Percentiles rank a stretch among this genome's conserved stretches.
Conservation (phyloP, 495 filamentous ascomycete species). For the Penicillium lividum region DNA sequence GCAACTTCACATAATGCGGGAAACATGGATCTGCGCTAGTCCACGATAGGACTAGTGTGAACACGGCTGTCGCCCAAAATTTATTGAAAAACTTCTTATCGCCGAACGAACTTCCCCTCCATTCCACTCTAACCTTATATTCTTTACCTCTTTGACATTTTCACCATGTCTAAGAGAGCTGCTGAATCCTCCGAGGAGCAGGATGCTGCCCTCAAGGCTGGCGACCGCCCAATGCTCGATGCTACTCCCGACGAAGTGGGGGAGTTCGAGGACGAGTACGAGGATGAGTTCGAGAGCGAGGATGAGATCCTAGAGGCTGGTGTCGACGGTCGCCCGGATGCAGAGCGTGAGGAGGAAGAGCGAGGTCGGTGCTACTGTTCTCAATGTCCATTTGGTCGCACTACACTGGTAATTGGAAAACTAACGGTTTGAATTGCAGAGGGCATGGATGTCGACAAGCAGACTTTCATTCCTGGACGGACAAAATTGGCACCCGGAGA, state of each 20-base stretch:
- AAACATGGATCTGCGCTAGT: constrained; percentile 40
- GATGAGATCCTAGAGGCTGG: constrained; percentile 95
- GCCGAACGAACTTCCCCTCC: constrained; percentile 8
- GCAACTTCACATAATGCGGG: constrained; percentile 17
- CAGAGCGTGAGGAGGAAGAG: constrained; percentile 88
- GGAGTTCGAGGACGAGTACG: constrained; percentile 94
- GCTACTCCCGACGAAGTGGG: constrained; percentile 64
- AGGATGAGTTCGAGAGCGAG: constrained; percentile 96
- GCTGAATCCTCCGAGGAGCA: constrained; percentile 57
- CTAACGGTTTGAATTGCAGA: constrained; percentile 38
- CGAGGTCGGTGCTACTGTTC: constrained; percentile 45
- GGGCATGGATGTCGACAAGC: constrained; percentile 87
- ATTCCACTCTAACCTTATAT: constrained; percentile 11
- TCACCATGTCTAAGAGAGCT: constrained; percentile 70
- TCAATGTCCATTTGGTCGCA: background rate
- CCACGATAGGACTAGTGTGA: constrained; percentile 42
- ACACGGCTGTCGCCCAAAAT: constrained; percentile 28
- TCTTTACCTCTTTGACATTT: constrained; percentile 5
- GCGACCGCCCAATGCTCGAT: constrained; percentile 58
- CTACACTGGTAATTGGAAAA: background rate
- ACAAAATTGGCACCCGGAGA: constrained; percentile 85
- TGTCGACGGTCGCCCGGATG: constrained; percentile 87
- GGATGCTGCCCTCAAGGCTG: constrained; percentile 64
- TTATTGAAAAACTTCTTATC: constrained; percentile 41
- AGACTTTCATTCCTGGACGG: constrained; percentile 90